Base-by-base conservation (phyloP, 495 filamentous ascomycete genomes). In the Jackrogersella minutella region DNA sequence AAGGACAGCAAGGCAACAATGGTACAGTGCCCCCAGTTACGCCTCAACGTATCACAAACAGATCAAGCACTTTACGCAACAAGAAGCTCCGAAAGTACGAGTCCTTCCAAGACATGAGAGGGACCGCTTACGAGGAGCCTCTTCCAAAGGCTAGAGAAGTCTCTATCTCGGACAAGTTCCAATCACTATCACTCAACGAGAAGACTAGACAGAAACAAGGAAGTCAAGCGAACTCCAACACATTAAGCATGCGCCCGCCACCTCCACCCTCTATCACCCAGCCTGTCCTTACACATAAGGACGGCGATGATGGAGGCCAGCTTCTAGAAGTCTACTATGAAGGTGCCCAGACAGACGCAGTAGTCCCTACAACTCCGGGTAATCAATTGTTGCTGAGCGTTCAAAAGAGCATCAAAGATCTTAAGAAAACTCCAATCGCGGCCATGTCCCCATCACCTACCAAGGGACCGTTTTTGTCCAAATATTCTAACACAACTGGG, bases 401-500 rank as follows among this genome's bases (percentile, higher is more conserved):
- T 43, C 70, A 52, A 61, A 58, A 19, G 3, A 57, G 28, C 21
- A 44, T 68, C 33, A 56, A 61, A 5, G 22, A 22, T 19, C 0
- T 71, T 4, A 73, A 49, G 16, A 73, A 49, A 16, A 61, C 50
- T 5, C 33, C 64, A 9, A 41, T 52, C 5, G 4, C 3, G 0
- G 37, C 59, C 54, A 73, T 66, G 50, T 70, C 76, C 24, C 67
- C 52, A 41, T 82, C 81, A 69, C 78, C 81, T 44, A 69, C 62
- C n/a, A 80, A 81, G 61, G 44, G 63, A 30, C 58, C 64, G 5
- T 96, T 84, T 79, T 82, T 97, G 66, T 88, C 83, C 37, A 93
- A 90, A 78, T 79, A 86, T 76, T 91, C 91, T 80, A 86, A 87
- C 77, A 73, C 83, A 64, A 77, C 70, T 59, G 80, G 74, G 56